Percentiles rank a stretch among this genome's conserved stretches.
Conservation (phyloP, 129 eudicot genomes). For the Ambrosia artemisiifolia region DNA sequence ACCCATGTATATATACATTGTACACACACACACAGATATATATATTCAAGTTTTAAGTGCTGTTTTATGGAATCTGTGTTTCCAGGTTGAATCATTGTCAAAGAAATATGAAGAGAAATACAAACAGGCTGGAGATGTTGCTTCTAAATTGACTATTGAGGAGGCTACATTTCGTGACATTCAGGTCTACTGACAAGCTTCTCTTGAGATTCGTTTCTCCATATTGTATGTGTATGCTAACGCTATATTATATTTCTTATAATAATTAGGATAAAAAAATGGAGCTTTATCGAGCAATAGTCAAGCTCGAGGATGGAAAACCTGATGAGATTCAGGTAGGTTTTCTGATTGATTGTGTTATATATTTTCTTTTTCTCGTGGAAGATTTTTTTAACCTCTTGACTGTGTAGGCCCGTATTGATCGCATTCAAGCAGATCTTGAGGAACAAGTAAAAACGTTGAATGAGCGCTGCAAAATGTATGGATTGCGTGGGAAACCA, state of each 20-base stretch:
- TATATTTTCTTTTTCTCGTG: not conserved
- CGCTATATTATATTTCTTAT: not conserved
- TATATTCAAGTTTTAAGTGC: not conserved
- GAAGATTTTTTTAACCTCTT: not conserved
- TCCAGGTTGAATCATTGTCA: conserved; percentile 57
- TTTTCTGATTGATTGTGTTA: not conserved
- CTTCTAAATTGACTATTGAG: conserved; percentile 73
- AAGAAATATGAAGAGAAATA: conserved; percentile 90
- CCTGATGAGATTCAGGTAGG: conserved; percentile 66
- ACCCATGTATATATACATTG: not conserved
- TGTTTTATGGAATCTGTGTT: conserved; percentile 2
- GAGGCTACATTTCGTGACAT: conserved; percentile 95
- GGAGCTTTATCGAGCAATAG: conserved; percentile 83
- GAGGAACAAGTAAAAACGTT: conserved; percentile 74
- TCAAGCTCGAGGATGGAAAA: conserved; percentile 66
- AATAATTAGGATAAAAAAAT: conserved; percentile 68
- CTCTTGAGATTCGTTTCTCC: not conserved
- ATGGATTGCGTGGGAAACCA: conserved; percentile 86
- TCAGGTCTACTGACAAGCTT: conserved; percentile 48
- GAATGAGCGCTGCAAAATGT: conserved; percentile 89
- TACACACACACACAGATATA: too few relatives aligned
- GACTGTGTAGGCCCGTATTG: conserved; percentile 51
- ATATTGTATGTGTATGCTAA: not conserved
- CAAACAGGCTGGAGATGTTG: conserved; percentile 86
- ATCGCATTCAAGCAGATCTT: conserved; percentile 60